A percentile compares a stretch with the other conserved stretches of the same genome.
phyloP scores from a whole-genome alignment of 805 yeast genomes.

The Pichia gijzeniarum region DNA sequence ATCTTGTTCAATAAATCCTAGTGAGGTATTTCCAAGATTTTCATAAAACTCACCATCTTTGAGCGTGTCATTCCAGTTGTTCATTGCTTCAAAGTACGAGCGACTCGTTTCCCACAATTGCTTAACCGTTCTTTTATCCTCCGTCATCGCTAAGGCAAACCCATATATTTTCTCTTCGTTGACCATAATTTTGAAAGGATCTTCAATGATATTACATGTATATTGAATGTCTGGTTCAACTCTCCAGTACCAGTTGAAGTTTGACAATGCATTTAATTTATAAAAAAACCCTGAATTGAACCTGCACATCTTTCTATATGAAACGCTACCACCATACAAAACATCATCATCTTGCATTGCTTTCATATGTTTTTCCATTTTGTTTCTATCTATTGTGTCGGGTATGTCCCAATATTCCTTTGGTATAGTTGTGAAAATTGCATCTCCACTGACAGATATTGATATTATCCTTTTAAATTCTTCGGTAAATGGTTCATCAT shows the following conservation, averaged over 20 bases:
- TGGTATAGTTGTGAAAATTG: slow-evolving; percentile 39
- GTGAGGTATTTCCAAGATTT: slow-evolving; percentile 35
- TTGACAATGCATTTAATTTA: slow-evolving; percentile 37
- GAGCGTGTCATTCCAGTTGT: slow-evolving; percentile 5
- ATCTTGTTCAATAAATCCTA: slow-evolving; percentile 42
- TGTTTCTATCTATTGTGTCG: slow-evolving; percentile 31
- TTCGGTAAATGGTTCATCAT: slow-evolving; percentile 38
- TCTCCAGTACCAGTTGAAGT: slow-evolving; percentile 52
- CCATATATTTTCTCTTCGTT: slow-evolving; percentile 42
- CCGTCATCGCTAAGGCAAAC: slow-evolving; percentile 45
- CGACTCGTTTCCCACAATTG: slow-evolving; percentile 44
- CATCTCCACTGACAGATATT: slow-evolving; percentile 35
- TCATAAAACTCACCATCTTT: slow-evolving; percentile 13
- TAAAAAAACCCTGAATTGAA: slow-evolving; percentile 47
- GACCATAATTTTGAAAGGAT: slow-evolving; percentile 43
- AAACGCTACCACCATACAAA: slow-evolving; percentile 51
- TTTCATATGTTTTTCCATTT: slow-evolving; percentile 27
- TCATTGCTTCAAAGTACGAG: slow-evolving; percentile 31
- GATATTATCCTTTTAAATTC: slow-evolving; percentile 33
- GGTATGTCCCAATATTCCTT: slow-evolving; percentile 44
- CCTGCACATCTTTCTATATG: slow-evolving; percentile 67
- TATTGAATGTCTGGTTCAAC: slow-evolving; percentile 48
- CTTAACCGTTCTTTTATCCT: slow-evolving; percentile 40
- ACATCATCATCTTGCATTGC: slow-evolving; percentile 29
- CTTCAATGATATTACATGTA: slow-evolving; percentile 43